A percentile compares a stretch with the other conserved stretches of the same genome.
These are phyloP conservation scores for Fusarium sambucinum DNA, from an alignment of 2,329 filamentous ascomycete genomes.

Conservation along the genomic window DNA sequence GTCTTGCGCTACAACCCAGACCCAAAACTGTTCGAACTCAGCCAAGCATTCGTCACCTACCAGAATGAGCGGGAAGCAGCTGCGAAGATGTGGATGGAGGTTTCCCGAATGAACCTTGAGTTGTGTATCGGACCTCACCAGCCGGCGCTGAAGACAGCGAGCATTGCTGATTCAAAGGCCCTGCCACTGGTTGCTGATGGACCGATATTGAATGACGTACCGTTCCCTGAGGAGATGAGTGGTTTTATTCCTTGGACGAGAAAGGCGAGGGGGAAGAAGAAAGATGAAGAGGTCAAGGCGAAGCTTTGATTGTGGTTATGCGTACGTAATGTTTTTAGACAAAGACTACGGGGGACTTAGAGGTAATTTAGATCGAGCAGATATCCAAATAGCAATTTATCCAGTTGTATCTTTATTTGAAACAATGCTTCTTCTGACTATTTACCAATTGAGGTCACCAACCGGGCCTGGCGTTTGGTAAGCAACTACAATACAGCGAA, in stretches of 20 bases:
- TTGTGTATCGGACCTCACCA: constrained; percentile 18
- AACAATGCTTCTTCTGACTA: constrained; percentile 8
- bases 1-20: neutral
- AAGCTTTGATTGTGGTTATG: neutral
- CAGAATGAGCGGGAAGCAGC: constrained; percentile 17
- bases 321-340: neutral
- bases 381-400: neutral
- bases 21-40: neutral
- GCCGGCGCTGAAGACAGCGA: constrained; percentile 4
- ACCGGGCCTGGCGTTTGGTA: constrained; percentile 1
- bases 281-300: neutral
- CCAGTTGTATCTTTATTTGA: neutral
- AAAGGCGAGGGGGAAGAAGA: neutral
- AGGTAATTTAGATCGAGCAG: neutral
- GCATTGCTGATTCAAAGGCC: constrained; percentile 3
- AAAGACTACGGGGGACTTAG: neutral
- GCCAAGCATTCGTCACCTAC: constrained; percentile 8
- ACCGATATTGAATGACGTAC: constrained; percentile 10
- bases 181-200: constrained; percentile 18
- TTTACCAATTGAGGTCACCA: constrained; percentile 9
- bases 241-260: constrained; percentile 14
- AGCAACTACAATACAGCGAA: neutral
- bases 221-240: neutral
- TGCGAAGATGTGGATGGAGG: constrained; percentile 20
- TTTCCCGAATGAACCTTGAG: constrained; percentile 14